Base-by-base conservation (phyloP, 805 yeast genomes). In the Clavispora carvajalis region DNA sequence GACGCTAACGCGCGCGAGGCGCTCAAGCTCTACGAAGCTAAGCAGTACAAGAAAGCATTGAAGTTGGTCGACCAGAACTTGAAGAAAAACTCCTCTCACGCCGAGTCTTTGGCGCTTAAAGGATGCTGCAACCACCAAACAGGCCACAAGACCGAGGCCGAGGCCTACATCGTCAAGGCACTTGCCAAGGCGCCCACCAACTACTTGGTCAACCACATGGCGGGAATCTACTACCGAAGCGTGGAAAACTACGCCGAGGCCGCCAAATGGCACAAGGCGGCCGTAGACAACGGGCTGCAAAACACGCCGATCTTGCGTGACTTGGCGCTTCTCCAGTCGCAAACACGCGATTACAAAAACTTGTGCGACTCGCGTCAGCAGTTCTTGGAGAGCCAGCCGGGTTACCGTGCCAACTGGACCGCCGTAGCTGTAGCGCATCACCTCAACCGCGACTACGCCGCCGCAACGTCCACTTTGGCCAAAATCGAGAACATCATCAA, bases 381-480 rank as follows among this genome's bases (percentile, higher is more conserved):
- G 28, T 80, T 79, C 53, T 72, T 93, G 60, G 85, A 83, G 52
- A 73, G 76, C 19, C 82, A 76, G 51, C 80, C 93, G 9, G 95
- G 95, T 0, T 85, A 79, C 58, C 76, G 96, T 48, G 89, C 91
- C 46, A 85, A 87, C 57, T 90, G 96, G 96, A 85, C 95, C 1
- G 82, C 83, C 0, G 71, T 85, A 38, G 96, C 95, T 1, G 73
- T 88, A 33, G 95, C 97, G 1, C 87, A 84, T 57, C 86, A 85
- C 59, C 69, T 90, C 57, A 77, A 77, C 58, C 74, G 76, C 19
- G 86, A 89, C 54, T 75, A 71, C 54, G 69, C 67, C 26, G 77
- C 77, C 18, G 91, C 96, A 6, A 81, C 82, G 41, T 76, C 76
- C 41, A 85, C 91, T 2, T 72, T 90, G 51, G 57, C 76, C 16